Conservation (phyloP, 345 rosid genomes). For the Pugionium cornutum region DNA sequence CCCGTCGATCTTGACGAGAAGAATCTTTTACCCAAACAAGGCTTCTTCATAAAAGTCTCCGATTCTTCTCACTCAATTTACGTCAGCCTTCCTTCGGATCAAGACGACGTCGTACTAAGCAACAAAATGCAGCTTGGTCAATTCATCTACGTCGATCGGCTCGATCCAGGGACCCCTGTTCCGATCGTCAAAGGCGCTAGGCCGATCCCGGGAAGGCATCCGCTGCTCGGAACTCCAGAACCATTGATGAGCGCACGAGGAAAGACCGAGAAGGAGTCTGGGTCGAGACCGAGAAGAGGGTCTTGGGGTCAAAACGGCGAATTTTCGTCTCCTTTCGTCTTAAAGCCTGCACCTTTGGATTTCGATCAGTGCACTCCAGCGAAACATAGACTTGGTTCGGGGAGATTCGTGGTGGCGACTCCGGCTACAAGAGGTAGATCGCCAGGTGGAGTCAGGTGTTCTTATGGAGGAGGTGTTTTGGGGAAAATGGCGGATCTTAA, state of each 20-base stretch:
- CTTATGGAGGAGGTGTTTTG: conserved; percentile 76
- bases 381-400: conserved; percentile 45
- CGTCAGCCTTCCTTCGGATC: conserved; percentile 81
- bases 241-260: conserved; percentile 69
- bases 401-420: conserved; percentile 42
- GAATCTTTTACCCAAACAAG: conserved; percentile 82
- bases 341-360: conserved; percentile 84
- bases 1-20: conserved; percentile 95
- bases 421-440: conserved; percentile 58
- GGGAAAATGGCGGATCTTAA: conserved; percentile 56
- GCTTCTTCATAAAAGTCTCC: conserved; percentile 89
- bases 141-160: conserved; percentile 75
- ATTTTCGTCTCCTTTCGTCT: conserved; percentile 60
- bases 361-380: conserved; percentile 84
- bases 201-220: conserved; percentile 92
- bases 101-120: conserved; percentile 81
- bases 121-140: conserved; percentile 94
- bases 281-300: conserved; percentile 61
- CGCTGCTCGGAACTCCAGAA: conserved; percentile 84
- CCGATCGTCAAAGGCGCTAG: conserved; percentile 80
- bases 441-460: conserved; percentile 54
- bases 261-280: conserved; percentile 49
- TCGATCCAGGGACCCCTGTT: conserved; percentile 93
- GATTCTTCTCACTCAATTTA: conserved; percentile 93
- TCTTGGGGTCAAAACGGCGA: conserved; percentile 74